Percentiles rank a stretch among this genome's conserved stretches.
Conservation (phyloP, 208 protist species). For the Leishmania mexicana region DNA sequence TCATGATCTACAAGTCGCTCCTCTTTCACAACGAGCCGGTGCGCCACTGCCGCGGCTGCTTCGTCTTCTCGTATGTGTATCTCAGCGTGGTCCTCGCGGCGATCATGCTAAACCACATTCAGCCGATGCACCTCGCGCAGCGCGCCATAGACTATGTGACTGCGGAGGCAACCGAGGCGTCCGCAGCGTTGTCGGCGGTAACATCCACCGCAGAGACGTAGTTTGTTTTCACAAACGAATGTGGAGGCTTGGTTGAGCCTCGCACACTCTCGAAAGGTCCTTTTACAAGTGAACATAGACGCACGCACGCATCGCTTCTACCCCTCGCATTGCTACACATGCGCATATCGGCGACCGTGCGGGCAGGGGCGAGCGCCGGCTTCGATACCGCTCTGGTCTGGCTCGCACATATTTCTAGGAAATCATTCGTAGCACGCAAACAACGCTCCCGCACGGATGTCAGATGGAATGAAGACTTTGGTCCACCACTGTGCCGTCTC, state of each 20-base stretch:
- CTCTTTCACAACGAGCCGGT: conserved; percentile 81
- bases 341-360: not conserved
- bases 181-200: not conserved
- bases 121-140: conserved; percentile 52
- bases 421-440: not conserved
- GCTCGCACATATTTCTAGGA: not conserved
- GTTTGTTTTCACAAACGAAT: not conserved
- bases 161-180: conserved; percentile 14
- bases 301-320: not conserved
- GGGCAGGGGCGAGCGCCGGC: not conserved
- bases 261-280: not conserved
- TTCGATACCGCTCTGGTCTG: not conserved
- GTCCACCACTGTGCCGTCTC: not conserved
- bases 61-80: conserved; percentile 91
- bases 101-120: conserved; percentile 81
- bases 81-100: conserved; percentile 71
- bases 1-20: conserved; percentile 88
- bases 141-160: conserved; percentile 23
- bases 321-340: not conserved
- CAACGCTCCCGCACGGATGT: not conserved
- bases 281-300: not conserved
- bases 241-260: not conserved
- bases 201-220: conserved; percentile 5
- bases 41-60: conserved; percentile 85
- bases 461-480: not conserved